Conservation (phyloP, 768 basidiomycete species). For the Scleroderma citrinum region DNA sequence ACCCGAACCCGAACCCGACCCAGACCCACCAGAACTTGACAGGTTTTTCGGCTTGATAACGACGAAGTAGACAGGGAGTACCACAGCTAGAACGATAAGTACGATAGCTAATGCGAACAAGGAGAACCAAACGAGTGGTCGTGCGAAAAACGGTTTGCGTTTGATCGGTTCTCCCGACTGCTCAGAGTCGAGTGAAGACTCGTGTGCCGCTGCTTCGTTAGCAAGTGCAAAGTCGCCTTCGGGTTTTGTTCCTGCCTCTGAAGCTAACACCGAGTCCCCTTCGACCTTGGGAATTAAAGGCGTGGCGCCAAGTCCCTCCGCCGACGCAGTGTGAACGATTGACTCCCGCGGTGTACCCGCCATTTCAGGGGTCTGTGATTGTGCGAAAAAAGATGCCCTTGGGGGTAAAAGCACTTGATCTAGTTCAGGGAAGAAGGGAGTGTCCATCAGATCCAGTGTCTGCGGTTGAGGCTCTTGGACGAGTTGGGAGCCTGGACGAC, state of each 20-base stretch:
- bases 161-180: conserved; percentile 5
- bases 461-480: not conserved
- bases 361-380: conserved; percentile 15
- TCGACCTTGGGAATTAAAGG: conserved; percentile 19
- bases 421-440: not conserved
- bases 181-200: not conserved
- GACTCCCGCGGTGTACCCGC: conserved; percentile 19
- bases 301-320: conserved; percentile 13
- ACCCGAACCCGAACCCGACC: conserved; percentile 6
- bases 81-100: conserved; percentile 32
- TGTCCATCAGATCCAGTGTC: not conserved
- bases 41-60: conserved; percentile 19
- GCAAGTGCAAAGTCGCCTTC: not conserved
- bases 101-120: conserved; percentile 20
- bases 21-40: not conserved
- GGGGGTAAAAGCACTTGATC: conserved; percentile 10
- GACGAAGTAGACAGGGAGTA: conserved; percentile 36
- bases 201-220: conserved; percentile 4
- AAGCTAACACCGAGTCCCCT: conserved; percentile 5
- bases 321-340: conserved; percentile 9
- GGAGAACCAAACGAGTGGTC: conserved; percentile 25
- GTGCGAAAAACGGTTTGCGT: conserved; percentile 10
- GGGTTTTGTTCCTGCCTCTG: not conserved
- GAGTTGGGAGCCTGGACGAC: not conserved
- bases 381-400: conserved; percentile 19